Evolutionary conservation across 73 alveolate genomes (phyloP), one percentile per base, ranked within the genome.

Genomic region (Effrenium voratum): DNA sequence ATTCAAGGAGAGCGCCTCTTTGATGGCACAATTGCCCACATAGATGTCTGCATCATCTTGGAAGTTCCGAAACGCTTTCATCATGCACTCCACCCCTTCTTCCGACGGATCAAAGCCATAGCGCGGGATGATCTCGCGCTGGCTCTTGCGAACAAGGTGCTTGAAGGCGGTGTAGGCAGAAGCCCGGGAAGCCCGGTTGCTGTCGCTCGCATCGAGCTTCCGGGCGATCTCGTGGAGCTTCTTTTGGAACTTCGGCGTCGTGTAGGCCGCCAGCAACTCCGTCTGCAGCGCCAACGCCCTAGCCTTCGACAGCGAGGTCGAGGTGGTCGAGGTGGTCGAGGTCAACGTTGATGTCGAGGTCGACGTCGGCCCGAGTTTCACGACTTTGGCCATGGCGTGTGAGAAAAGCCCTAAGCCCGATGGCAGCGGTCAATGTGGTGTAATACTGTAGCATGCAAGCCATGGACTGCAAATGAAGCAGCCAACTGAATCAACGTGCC

Each of bases 261-360:
- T 41, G 84, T 60, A 87, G n/a, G 95, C 84, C 38, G 50, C 84
- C 52, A 87, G 80, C 32, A 87, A 40, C 68, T 87, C 95, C 34
- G 22, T 60, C 76, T 87, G 95, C 70, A 87, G 47, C 59, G 95
- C 95, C 47, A 87, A 28, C 38, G 95, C 95, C 72, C 95, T 41
- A 16, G 85, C 45, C 70, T 63, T 87, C 12, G 95, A 43, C 13
- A 87, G 85, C 30, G 24, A 38, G 40, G 13, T 26, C 44, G 1
- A 19, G 43, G 28, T 15, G 34, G 50, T 12, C 50, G 2, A 12
- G 68, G 26, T 49, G 46, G 34, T 36, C 93, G 40, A 41, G 88
- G 40, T 44, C 43, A 47, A 34, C 47, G 26, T 22, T 32, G 45
- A 46, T 34, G 34, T 12, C 52, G 2, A 15, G 38, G 34, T 30